phyloP scores from a whole-genome alignment of 2,329 filamentous ascomycete genomes.

The Neofusicoccum ribis region DNA sequence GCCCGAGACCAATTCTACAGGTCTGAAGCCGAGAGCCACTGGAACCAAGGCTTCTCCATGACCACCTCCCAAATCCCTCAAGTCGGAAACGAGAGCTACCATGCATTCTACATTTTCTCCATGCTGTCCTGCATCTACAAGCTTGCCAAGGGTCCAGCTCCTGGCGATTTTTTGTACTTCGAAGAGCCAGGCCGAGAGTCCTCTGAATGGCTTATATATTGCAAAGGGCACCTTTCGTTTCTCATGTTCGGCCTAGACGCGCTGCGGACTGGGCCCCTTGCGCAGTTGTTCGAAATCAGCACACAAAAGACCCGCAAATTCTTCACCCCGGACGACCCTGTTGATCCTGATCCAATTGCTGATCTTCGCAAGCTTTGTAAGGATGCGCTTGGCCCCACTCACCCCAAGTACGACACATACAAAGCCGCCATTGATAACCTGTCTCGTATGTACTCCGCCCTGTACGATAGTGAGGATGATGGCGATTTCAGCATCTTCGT shows the following conservation, averaged over 20 bases:
- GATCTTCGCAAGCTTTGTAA: neutral
- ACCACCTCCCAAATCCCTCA: neutral
- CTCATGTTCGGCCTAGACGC: neutral
- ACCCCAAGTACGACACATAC: neutral
- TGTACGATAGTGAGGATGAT: neutral
- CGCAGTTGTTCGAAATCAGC: neutral
- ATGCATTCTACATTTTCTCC: neutral
- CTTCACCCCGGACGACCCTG: neutral
- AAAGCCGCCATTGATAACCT: neutral
- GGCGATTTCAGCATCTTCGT: conserved; percentile 1
- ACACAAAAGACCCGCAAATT: neutral
- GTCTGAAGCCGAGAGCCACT: neutral
- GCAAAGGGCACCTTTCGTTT: neutral
- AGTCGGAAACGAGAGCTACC: neutral
- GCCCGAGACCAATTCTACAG: neutral
- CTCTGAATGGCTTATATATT: neutral
- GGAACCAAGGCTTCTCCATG: neutral
- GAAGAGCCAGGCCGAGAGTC: neutral
- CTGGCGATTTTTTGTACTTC: conserved; percentile 8
- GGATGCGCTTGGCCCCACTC: neutral
- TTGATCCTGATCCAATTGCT: neutral
- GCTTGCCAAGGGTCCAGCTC: conserved; percentile 24
- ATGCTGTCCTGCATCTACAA: conserved; percentile 3
- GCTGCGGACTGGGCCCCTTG: neutral
- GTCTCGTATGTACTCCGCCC: neutral